These are phyloP conservation scores for Globisporangium megalacanthum DNA, from an alignment of 352 stramenopile genomes.

Conservation along the genomic window DNA sequence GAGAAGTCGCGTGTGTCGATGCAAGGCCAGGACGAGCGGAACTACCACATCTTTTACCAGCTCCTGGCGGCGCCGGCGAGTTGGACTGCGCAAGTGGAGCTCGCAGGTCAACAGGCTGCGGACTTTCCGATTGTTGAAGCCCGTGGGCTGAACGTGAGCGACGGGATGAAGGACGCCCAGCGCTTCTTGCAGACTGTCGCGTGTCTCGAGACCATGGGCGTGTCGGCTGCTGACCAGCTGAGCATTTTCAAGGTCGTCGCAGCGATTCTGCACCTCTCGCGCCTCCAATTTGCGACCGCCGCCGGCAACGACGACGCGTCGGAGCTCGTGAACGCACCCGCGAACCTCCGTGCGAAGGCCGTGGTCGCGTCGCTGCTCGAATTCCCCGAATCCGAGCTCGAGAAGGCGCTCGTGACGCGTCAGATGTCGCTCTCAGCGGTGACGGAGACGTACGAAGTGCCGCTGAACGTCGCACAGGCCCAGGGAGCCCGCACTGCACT, in stretches of 20 bases:
- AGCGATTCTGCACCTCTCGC: slow-evolving; percentile 91
- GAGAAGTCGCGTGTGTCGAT: slow-evolving; percentile 96
- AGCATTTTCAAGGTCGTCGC: slow-evolving; percentile 90
- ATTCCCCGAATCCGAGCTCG: slow-evolving; percentile 56
- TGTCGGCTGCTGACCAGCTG: slow-evolving; percentile 79
- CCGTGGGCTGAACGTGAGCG: slow-evolving; percentile 30
- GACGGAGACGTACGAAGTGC: slow-evolving; percentile 45
- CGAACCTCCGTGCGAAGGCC: slow-evolving; percentile 70
- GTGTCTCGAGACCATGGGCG: slow-evolving; percentile 73
- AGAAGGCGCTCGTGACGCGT: slow-evolving; percentile 89
- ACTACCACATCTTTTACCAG: slow-evolving; percentile 98
- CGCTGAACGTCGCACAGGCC: slow-evolving; percentile 52
- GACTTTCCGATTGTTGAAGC: slow-evolving; percentile 83
- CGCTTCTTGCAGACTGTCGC: slow-evolving; percentile 83
- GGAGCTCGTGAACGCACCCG: slow-evolving; percentile 63
- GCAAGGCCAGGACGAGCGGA: slow-evolving; percentile 91
- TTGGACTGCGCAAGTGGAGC: slow-evolving; percentile 48
- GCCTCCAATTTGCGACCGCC: slow-evolving; percentile 53
- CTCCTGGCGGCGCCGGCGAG: slow-evolving; percentile 19
- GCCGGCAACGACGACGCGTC: slow-evolving; percentile 87
- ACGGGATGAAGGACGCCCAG: slow-evolving; percentile 64
- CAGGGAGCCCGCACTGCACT: slow-evolving; percentile 86
- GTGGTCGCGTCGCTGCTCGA: slow-evolving; percentile 63
- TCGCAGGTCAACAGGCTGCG: slow-evolving; percentile 63
- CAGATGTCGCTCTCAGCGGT: slow-evolving; percentile 57